Percentiles rank a stretch among this genome's conserved stretches.
Conservation (phyloP, 1,139 yeast species). For the Geotrichum europaeum region DNA sequence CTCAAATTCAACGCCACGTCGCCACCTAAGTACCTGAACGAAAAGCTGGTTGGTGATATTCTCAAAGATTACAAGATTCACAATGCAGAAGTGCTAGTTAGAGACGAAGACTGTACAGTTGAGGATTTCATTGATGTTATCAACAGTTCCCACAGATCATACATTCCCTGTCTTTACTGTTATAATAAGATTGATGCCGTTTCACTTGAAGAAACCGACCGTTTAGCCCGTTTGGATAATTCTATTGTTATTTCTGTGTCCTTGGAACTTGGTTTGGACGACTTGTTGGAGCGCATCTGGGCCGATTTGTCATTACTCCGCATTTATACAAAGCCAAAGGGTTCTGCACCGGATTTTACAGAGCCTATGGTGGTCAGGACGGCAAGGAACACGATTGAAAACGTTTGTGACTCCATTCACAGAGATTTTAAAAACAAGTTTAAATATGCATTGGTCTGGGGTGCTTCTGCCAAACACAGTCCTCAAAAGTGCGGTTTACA, state of each 20-base stretch:
- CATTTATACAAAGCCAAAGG: slow-evolving; percentile 82
- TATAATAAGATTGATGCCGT: slow-evolving; percentile 95
- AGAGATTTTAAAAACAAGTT: slow-evolving; percentile 88
- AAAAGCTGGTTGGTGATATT: slow-evolving; percentile 68
- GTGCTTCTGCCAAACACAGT: slow-evolving; percentile 87
- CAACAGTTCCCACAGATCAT: slow-evolving; percentile 79
- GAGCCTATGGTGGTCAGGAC: slow-evolving; percentile 91
- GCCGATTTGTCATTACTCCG: slow-evolving; percentile 72
- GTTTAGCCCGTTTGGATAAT: slow-evolving; percentile 85
- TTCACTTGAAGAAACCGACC: slow-evolving; percentile 86
- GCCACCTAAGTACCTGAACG: slow-evolving; percentile 79
- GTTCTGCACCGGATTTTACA: slow-evolving; percentile 67
- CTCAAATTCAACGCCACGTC: slow-evolving; percentile 72
- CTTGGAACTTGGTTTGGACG: slow-evolving; percentile 76
- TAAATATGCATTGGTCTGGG: slow-evolving; percentile 95
- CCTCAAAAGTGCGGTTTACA: slow-evolving; percentile 93
- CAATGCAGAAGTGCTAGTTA: slow-evolving; percentile 84
- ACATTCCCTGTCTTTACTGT: slow-evolving; percentile 85
- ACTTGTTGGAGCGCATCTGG: slow-evolving; percentile 91
- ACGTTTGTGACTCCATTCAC: slow-evolving; percentile 88
- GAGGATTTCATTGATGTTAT: slow-evolving; percentile 93
- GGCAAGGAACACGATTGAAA: slow-evolving; percentile 66
- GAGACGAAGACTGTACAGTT: slow-evolving; percentile 84
- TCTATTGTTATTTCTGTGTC: slow-evolving; percentile 93
- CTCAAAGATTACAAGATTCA: slow-evolving; percentile 84